These are phyloP conservation scores for Parastagonospora avenae DNA, from an alignment of 2,329 filamentous ascomycete genomes.

Conservation along the genomic window DNA sequence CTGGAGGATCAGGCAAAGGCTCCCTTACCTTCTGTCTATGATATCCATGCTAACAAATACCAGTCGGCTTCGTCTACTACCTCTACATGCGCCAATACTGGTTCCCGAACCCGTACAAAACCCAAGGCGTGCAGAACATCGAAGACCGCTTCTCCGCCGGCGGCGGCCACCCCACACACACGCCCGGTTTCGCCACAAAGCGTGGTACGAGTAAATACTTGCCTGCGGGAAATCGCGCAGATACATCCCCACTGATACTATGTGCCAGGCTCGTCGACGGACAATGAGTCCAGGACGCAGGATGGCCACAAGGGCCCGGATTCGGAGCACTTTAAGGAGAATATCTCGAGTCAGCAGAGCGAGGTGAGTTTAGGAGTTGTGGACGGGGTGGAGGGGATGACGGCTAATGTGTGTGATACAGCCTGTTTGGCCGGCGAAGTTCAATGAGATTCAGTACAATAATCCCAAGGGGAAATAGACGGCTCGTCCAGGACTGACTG, in stretches of 20 bases:
- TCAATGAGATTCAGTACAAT: constrained; percentile 39
- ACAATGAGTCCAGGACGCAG: constrained; percentile 31
- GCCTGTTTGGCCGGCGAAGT: constrained; percentile 35
- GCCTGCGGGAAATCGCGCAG: constrained; percentile 1
- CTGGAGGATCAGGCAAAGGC: too few species aligned
- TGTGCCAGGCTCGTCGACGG: constrained; percentile 21
- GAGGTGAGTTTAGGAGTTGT: constrained; percentile 24
- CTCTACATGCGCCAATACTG: constrained; percentile 45
- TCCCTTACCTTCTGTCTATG: too few species aligned
- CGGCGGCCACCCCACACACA: constrained; percentile 39
- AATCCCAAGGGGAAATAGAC: constrained; percentile 43
- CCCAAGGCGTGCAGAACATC: constrained; percentile 40
- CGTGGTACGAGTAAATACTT: constrained; percentile 26
- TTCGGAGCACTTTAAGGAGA: constrained; percentile 33
- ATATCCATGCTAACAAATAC: too few species aligned
- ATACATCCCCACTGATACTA: constrained; percentile 4
- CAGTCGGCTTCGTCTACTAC: constrained; percentile 45
- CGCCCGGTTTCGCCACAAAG: constrained; percentile 34
- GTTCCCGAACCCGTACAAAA: constrained; percentile 48
- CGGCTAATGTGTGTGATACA: constrained; percentile 8
- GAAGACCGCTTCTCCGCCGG: constrained; percentile 41
- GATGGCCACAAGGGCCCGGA: constrained; percentile 33
- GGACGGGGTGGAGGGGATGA: too few species aligned
- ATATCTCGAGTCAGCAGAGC: constrained; percentile 31
- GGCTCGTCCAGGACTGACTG: background rate